Percentiles rank a stretch among this genome's conserved stretches.
phyloP scores from a whole-genome alignment of 805 yeast genomes.

The Candida orba region DNA sequence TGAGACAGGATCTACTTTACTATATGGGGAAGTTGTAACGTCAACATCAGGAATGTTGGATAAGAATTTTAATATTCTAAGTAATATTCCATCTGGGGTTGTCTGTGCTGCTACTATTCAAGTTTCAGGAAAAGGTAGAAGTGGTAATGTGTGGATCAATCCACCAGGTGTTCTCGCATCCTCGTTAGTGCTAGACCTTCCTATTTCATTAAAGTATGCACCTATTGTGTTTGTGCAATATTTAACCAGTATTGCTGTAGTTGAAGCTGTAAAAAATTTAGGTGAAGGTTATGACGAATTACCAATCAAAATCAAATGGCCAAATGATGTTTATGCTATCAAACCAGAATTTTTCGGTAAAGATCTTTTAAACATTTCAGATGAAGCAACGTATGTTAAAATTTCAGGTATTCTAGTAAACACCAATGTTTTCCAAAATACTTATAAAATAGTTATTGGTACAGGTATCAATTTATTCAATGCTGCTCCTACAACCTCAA shows the following conservation, averaged over 20 bases:
- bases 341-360: conserved; percentile 53
- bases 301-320: conserved; percentile 90
- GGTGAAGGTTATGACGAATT: conserved; percentile 58
- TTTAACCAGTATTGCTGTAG: conserved; percentile 71
- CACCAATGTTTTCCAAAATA: conserved; percentile 55
- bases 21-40: conserved; percentile 85
- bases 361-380: conserved; percentile 36
- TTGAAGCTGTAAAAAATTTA: conserved; percentile 65
- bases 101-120: conserved; percentile 73
- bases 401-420: conserved; percentile 82
- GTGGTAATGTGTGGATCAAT: conserved; percentile 91
- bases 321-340: conserved; percentile 80
- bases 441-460: conserved; percentile 70
- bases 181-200: conserved; percentile 59
- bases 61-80: conserved; percentile 53
- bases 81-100: conserved; percentile 58
- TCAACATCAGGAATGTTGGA: conserved; percentile 81
- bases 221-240: conserved; percentile 84
- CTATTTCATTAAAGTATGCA: conserved; percentile 35
- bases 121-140: conserved; percentile 88
- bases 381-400: conserved; percentile 64
- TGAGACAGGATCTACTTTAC: conserved; percentile 52
- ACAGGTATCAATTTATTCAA: conserved; percentile 81
- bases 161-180: conserved; percentile 89
- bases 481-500: conserved; percentile 87